These are phyloP conservation scores for Diplotaxis tenuifolia DNA, from an alignment of 345 rosid genomes.

Conservation along the genomic window DNA sequence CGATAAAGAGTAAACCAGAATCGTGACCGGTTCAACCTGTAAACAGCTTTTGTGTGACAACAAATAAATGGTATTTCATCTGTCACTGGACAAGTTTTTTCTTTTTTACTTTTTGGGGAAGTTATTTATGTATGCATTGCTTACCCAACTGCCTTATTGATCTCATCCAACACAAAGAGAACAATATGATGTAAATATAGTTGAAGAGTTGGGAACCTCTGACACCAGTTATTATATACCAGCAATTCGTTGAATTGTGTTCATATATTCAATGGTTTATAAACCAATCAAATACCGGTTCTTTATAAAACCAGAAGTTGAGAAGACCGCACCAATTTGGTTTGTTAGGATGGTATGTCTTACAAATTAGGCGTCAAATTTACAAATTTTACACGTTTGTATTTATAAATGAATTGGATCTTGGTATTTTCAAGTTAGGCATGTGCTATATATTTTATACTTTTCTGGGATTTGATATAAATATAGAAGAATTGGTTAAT, in stretches of 20 bases:
- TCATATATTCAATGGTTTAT: background rate
- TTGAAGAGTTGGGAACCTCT: conserved; percentile 28
- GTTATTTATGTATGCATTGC: background rate
- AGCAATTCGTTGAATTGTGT: background rate
- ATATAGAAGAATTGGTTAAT: too few relatives aligned
- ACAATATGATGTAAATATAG: conserved; percentile 19
- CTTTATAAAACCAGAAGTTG: background rate
- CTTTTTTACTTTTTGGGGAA: background rate
- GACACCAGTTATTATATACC: conserved; percentile 22
- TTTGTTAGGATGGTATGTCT: background rate
- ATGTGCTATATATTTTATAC: too few relatives aligned
- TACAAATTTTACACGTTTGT: background rate
- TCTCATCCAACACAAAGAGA: conserved; percentile 33
- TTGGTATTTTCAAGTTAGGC: too few relatives aligned
- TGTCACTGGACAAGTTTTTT: background rate
- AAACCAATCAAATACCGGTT: background rate
- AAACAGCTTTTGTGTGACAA: conserved; percentile 13
- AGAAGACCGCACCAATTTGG: background rate
- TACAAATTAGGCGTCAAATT: background rate
- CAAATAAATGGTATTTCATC: conserved; percentile 22
- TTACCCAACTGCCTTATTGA: conserved; percentile 33
- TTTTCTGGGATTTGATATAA: too few relatives aligned
- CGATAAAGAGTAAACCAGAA: conserved; percentile 12
- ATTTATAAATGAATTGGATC: too few relatives aligned
- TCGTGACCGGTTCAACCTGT: conserved; percentile 8